Base-by-base conservation (phyloP, 1,284 basidiomycete species). In the Ceratobasidium sp. region DNA sequence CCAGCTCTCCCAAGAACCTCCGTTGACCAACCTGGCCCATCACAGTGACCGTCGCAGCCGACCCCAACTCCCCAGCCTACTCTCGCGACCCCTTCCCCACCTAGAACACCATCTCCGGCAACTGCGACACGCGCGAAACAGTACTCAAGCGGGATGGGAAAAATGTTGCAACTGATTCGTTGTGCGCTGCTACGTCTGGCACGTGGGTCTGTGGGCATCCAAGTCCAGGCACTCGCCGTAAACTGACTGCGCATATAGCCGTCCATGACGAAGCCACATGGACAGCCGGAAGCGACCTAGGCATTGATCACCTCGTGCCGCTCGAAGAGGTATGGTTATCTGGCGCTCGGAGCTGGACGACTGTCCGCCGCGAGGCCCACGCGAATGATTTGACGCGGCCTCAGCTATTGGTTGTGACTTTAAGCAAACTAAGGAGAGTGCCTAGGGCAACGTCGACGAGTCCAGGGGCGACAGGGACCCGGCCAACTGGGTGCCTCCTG, bases 71-170 rank as follows among this genome's bases (percentile, higher is more conserved):
- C 2, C 88, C 77, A 20, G 77, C 77, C 23, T 78, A 78, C 81
- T 79, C 81, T 14, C 83, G 88, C 5, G 81, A 82, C 70, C 78
- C 83, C 64, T 89, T 89, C 84, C 86, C 86, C 79, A 85, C 84
- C 30, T 89, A 88, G 88, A 84, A 86, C 73, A 87, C 81, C 69
- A 87, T 90, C 78, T 87, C 86, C 2, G 89, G 89, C 41, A 85
- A 81, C 1, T 90, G 89, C 81, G 85, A 90, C 80, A 89, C 89
- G 2, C 84, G 89, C 59, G 88, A 90, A 82, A 89, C 88, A 12
- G 87, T 90, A 38, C 82, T 90, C 73, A 89, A 87, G 80, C 86
- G 89, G 20, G 89, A 90, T 80, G 89, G 88, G 1, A 88, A 86
- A 8, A 77, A 50, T 27, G 64, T 67, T 18, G 69, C 69, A 10